Evolutionary conservation across 176 grass and related monocot genomes (phyloP), one percentile per base, ranked within the genome.

Genomic region (Oryza glumipatula): DNA sequence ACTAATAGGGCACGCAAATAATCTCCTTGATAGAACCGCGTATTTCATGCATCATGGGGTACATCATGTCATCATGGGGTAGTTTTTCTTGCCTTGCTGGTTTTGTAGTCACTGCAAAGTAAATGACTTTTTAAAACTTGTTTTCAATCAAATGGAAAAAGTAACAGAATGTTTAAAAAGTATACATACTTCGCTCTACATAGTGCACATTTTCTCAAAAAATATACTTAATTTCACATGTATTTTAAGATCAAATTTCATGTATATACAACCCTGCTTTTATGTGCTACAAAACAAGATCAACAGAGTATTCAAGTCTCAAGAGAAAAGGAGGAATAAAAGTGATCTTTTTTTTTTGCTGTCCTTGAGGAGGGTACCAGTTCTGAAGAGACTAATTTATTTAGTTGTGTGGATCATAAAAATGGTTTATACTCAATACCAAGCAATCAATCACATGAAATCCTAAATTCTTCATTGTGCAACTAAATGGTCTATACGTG

Each of bases 31-130:
- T 66, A 83, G 22, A 87, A 76, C 49, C 65, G 76, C 66, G 47
- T 26, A 26, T 84, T 73, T 87, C 70, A 87, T 84, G 74, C 86
- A 77, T 78, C 66, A 76, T 63, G 65, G 19, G 11, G 19, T 48
- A 63, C 26, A 26, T 26, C 26, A 26, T 26, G 26, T 26, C 86
- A 77, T 78, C 66, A 76, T 63, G 65, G 19, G 11, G 19, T 48
- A 63, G 36, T 70, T 52, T 68, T 15, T 65, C 70, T 65, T 83
- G 21, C 51, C 67, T 71, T 36, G 10, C 46, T 73, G 7, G 46
- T 72, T 73, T 77, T 65, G 41, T 71, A 76, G 75, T 70, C 65
- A 71, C 76, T 44, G 85, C 76, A 84, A 84, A 69, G 5, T 63
- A 86, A 76, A 80, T 4, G 43, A 70, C 24, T 38, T 83, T 68